Conservation (phyloP, 108 stramenopile species). For the Cyclotella baltica region DNA sequence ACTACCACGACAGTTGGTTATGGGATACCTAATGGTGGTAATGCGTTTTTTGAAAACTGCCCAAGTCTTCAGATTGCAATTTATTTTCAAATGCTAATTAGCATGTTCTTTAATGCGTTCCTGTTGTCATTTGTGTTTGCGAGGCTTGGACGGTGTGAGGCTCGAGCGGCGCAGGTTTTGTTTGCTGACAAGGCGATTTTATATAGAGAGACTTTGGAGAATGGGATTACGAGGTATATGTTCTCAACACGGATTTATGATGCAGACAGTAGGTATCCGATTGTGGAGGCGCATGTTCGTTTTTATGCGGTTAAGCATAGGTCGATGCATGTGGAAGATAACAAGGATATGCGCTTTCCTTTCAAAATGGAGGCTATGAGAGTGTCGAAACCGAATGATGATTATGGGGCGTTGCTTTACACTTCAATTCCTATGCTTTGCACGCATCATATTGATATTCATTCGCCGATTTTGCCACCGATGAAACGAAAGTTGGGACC, state of each 20-base stretch:
- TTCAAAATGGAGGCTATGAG: constrained; percentile 60
- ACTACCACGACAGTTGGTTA: constrained; percentile 87
- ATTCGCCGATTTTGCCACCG: constrained; percentile 54
- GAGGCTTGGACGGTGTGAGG: constrained; percentile 61
- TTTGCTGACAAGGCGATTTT: constrained; percentile 78
- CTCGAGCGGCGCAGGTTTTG: constrained; percentile 71
- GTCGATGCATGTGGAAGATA: constrained; percentile 30
- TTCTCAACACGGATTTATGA: constrained; percentile 72
- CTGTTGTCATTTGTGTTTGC: constrained; percentile 81
- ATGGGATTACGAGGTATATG: constrained; percentile 31
- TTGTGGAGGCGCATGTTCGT: constrained; percentile 90
- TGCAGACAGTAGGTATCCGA: constrained; percentile 65
- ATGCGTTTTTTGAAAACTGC: constrained; percentile 83
- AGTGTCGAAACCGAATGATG: constrained; percentile 71
- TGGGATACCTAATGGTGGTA: constrained; percentile 55
- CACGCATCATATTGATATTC: constrained; percentile 69
- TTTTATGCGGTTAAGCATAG: constrained; percentile 67
- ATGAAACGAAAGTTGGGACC: constrained; percentile 27
- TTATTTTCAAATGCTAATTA: constrained; percentile 76
- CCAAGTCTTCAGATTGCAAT: constrained; percentile 67
- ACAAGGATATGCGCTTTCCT: constrained; percentile 35
- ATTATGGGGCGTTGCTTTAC: constrained; percentile 63
- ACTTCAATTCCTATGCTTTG: constrained; percentile 60
- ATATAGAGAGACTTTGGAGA: constrained; percentile 43
- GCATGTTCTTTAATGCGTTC: constrained; percentile 84